Evolutionary conservation across 1,284 basidiomycete genomes (phyloP).

Genomic region (Albatrellus sp.): DNA sequence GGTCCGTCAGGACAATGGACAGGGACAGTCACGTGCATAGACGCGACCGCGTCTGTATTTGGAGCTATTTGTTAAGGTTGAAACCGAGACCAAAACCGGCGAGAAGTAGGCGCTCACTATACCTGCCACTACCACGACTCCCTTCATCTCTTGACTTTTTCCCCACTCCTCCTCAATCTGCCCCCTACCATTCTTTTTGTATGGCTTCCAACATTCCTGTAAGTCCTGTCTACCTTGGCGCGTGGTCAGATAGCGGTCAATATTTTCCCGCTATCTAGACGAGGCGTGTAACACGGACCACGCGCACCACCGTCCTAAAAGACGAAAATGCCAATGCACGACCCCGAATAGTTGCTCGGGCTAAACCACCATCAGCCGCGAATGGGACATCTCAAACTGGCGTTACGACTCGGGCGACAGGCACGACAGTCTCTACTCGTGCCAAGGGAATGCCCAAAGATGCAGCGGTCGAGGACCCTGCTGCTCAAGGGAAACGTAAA

Average conservation of each 20-base stretch:
- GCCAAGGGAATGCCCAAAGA: slow-evolving; percentile 18
- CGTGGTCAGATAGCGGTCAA: not conserved
- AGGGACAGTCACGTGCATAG: slow-evolving; percentile 6
- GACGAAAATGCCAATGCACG: slow-evolving; percentile 49
- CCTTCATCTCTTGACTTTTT: slow-evolving; percentile 3
- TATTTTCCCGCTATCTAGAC: slow-evolving; percentile 24
- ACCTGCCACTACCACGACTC: slow-evolving; percentile 5
- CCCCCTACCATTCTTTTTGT: not conserved
- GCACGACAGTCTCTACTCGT: slow-evolving; percentile 26
- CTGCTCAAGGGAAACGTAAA: slow-evolving; percentile 52
- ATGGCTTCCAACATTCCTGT: slow-evolving; percentile 26
- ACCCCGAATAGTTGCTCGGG: slow-evolving; percentile 38
- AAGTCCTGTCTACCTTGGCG: slow-evolving; percentile 9
- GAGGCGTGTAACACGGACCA: slow-evolving; percentile 45
- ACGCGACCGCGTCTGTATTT: slow-evolving; percentile 12
- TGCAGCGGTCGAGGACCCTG: slow-evolving; percentile 26
- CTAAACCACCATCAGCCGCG: slow-evolving; percentile 39
- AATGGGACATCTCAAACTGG: slow-evolving; percentile 23
- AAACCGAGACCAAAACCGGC: slow-evolving; percentile 11
- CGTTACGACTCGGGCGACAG: slow-evolving; percentile 17
- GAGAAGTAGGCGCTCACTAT: slow-evolving; percentile 3
- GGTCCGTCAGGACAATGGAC: not conserved
- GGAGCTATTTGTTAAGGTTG: slow-evolving; percentile 11
- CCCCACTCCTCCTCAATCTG: not conserved
- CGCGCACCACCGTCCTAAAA: slow-evolving; percentile 38